Evolutionary conservation across 345 rosid species (phyloP), one percentile per base, ranked within the genome.

Genomic region (Luvunga scandens): DNA sequence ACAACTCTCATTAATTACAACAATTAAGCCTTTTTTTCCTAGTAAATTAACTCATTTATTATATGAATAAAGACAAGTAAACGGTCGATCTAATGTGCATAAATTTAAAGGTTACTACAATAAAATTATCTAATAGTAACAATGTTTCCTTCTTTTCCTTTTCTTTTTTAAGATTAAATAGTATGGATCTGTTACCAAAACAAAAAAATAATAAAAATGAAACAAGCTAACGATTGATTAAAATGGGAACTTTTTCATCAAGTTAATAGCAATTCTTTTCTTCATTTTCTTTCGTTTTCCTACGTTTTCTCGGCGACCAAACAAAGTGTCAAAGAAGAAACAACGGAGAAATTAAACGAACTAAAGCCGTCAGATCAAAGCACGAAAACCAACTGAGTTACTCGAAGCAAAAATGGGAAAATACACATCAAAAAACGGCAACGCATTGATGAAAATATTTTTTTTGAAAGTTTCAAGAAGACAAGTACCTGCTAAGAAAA

Each of bases 281-380:
- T 36, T 72, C 24, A 10, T 6, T 66, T 34, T n/a, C 21, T 71
- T 68, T 12, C 30, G 72, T 69, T 48, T 64, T 74, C 71, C 68
- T 16, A 66, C 48, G 62, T 12, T 77, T 79, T 81, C 85, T 70
- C 73, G 10, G 76, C 31, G 70, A 66, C 77, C 79, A 77, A 81
- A 65, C 75, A 76, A 67, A 64, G 63, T 42, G 24, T 63, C 9
- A 4, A 74, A 74, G 59, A 63, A 42, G 24, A 21, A 33, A 66
- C 0, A 33, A 76, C 24, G 72, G 36, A 56, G 53, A 33, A 66
- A 55, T 34, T n/a, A 55, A 24, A 24, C 33, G 19, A 45, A 50
- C 27, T 30, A 36, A 48, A 63, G 21, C 18, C 14, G 19, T 19
- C 60, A 31, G 60, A 75, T 64, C 18, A 75, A 70, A 78, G 60